Evolutionary conservation across 2,329 filamentous ascomycete genomes (phyloP).

Genomic region (Stagonosporopsis chrysanthemi): DNA sequence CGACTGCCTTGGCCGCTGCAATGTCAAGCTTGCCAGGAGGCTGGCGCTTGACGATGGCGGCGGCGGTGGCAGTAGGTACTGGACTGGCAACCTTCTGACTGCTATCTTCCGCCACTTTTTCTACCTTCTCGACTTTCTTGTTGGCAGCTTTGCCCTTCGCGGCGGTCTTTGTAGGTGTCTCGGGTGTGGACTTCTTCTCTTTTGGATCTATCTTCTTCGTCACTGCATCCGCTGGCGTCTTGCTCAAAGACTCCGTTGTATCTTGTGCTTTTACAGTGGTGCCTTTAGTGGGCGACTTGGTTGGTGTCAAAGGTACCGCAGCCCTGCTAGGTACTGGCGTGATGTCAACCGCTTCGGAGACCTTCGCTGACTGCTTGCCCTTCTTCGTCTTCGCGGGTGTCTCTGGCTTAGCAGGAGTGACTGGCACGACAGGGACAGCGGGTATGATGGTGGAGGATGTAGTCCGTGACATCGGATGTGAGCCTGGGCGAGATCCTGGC

Average conservation of each 20-base stretch:
- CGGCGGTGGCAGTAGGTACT: conserved; percentile 24
- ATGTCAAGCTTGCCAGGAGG: conserved; percentile 59
- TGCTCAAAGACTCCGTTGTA: conserved; percentile 22
- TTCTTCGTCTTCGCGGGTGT: conserved; percentile 43
- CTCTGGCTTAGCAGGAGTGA: conserved; percentile 42
- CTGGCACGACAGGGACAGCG: conserved; percentile 52
- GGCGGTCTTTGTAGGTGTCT: conserved; percentile 26
- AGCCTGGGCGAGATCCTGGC: conserved; percentile 31
- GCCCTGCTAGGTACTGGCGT: conserved; percentile 8
- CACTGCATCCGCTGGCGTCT: neutral
- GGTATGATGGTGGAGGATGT: conserved; percentile 42
- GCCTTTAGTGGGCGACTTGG: conserved; percentile 23
- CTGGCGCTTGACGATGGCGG: conserved; percentile 44
- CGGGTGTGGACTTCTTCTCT: conserved; percentile 25
- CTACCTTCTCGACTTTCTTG: conserved; percentile 27
- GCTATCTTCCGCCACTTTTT: conserved; percentile 19
- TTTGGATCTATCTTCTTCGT: conserved; percentile 22
- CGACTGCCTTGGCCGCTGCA: conserved; percentile 42
- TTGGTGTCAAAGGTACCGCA: conserved; percentile 31
- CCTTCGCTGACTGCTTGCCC: conserved; percentile 26
- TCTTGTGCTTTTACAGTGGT: conserved; percentile 21
- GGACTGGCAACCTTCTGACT: conserved; percentile 16
- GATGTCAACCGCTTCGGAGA: conserved; percentile 4
- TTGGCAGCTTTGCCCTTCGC: conserved; percentile 29
- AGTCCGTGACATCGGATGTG: conserved; percentile 46